These are phyloP conservation scores for Gamsiella multidivaricata DNA, from an alignment of 192 early-diverging fungal species.

Conservation along the genomic window DNA sequence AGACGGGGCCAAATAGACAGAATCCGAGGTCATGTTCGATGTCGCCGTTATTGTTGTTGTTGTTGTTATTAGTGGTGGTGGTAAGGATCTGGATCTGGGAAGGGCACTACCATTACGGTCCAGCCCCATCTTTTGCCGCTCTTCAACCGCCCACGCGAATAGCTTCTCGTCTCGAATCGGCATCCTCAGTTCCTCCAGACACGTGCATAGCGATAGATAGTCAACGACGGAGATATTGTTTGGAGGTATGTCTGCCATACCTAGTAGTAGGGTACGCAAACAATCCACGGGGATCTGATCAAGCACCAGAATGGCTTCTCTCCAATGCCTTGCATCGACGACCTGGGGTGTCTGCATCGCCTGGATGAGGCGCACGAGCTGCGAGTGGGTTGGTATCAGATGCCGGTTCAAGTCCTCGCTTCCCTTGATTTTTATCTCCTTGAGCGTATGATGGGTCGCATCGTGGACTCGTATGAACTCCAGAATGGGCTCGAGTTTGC, in stretches of 20 bases:
- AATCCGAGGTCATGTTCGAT: too few relatives aligned
- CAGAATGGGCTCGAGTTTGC: constrained; percentile 24
- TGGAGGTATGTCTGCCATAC: constrained; percentile 32
- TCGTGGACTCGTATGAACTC: constrained; percentile 52
- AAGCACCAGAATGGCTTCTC: constrained; percentile 35
- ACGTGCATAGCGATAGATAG: constrained; percentile 13
- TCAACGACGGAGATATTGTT: constrained; percentile 10
- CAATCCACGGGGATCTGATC: constrained; percentile 30
- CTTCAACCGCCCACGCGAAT: constrained; percentile 27
- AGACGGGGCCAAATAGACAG: too few relatives aligned
- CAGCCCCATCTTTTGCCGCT: not conserved
- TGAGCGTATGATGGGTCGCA: constrained; percentile 20
- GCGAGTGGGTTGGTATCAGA: constrained; percentile 11
- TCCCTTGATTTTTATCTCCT: constrained; percentile 51
- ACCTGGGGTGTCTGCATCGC: constrained; percentile 44
- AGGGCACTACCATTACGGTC: not conserved
- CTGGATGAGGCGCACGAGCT: constrained; percentile 23
- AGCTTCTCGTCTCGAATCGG: constrained; percentile 24
- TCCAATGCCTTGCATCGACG: constrained; percentile 49
- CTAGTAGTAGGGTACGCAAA: constrained; percentile 24
- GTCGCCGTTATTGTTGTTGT: too few relatives aligned
- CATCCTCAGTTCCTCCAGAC: constrained; percentile 35
- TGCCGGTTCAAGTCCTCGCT: constrained; percentile 15
- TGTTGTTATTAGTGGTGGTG: not conserved
- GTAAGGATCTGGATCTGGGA: constrained; percentile 1